Percentiles rank a stretch among this genome's conserved stretches.
Evolutionary conservation across 148 eudicot species (phyloP).

Genomic region (Cornus suecica): DNA sequence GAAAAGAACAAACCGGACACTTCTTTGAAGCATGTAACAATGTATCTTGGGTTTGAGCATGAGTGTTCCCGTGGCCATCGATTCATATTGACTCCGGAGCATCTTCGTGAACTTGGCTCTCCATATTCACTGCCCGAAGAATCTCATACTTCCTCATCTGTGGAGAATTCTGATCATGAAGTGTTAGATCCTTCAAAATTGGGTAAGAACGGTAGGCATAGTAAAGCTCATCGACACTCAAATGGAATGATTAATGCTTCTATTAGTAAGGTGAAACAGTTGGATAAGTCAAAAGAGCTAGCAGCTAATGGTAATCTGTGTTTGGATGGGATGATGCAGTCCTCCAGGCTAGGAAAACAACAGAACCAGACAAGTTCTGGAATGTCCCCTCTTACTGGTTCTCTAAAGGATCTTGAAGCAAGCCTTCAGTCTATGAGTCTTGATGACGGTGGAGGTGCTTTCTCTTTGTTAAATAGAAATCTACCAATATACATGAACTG

Average conservation of each 20-base stretch:
- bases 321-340: conserved; percentile 27
- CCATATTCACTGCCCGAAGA: conserved; percentile 55
- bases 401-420: conserved; percentile 38
- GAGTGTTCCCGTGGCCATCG: conserved; percentile 97
- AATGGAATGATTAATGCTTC: conserved; percentile 36
- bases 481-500: conserved; percentile 83
- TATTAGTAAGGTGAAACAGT: conserved; percentile 33
- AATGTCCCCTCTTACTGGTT: conserved; percentile 24
- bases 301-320: conserved; percentile 24
- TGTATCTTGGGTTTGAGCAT: conserved; percentile 90
- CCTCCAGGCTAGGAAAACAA: conserved; percentile 28
- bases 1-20: conserved; percentile 36
- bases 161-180: conserved; percentile 43
- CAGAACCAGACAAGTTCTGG: conserved; percentile 31
- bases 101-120: conserved; percentile 65
- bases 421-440: conserved; percentile 36
- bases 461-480: conserved; percentile 60
- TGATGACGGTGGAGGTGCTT: conserved; percentile 62
- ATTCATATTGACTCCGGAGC: conserved; percentile 68
- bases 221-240: conserved; percentile 40
- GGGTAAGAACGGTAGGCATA: conserved; percentile 46
- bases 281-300: conserved; percentile 49
- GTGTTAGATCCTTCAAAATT: conserved; percentile 44
- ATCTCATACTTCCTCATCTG: conserved; percentile 29
- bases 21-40: conserved; percentile 41